These are phyloP conservation scores for Globisporangium sylvaticum DNA, from an alignment of 352 stramenopile genomes.

Conservation along the genomic window DNA sequence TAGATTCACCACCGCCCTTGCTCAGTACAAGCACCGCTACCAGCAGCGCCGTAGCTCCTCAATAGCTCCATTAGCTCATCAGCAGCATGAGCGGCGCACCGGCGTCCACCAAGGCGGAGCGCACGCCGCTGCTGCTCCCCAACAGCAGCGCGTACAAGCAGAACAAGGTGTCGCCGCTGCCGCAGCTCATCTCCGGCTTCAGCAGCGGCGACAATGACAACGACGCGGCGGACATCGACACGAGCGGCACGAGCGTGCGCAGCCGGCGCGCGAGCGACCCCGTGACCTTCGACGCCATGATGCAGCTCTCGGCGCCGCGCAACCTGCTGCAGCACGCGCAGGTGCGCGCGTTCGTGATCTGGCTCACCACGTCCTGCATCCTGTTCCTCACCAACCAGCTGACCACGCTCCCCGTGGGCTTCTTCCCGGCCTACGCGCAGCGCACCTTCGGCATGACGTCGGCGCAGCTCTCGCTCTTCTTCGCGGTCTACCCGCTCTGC, in stretches of 20 bases:
- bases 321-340: slow-evolving; percentile 46
- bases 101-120: slow-evolving; percentile 6
- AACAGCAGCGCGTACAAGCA: not conserved
- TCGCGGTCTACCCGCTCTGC: slow-evolving; percentile 67
- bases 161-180: slow-evolving; percentile 13
- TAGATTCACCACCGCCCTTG: too few relatives aligned
- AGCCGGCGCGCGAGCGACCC: slow-evolving; percentile 28
- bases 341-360: slow-evolving; percentile 43
- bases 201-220: slow-evolving; percentile 3
- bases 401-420: slow-evolving; percentile 69
- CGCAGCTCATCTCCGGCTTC: slow-evolving; percentile 5
- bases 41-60: too few relatives aligned
- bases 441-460: slow-evolving; percentile 40
- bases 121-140: slow-evolving; percentile 15
- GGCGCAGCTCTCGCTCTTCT: slow-evolving; percentile 58
- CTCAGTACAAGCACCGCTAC: too few relatives aligned
- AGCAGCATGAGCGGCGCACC: not conserved
- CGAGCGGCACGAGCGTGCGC: slow-evolving; percentile 19
- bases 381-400: slow-evolving; percentile 75
- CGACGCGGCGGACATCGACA: slow-evolving; percentile 26
- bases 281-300: slow-evolving; percentile 50
- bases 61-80: too few relatives aligned
- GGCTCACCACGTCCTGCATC: slow-evolving; percentile 40
- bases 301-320: slow-evolving; percentile 51
- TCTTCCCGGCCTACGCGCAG: slow-evolving; percentile 61